Evolutionary conservation across 768 basidiomycete genomes (phyloP), one percentile per base, ranked within the genome.

Genomic region (Pleurotus ostreatus): DNA sequence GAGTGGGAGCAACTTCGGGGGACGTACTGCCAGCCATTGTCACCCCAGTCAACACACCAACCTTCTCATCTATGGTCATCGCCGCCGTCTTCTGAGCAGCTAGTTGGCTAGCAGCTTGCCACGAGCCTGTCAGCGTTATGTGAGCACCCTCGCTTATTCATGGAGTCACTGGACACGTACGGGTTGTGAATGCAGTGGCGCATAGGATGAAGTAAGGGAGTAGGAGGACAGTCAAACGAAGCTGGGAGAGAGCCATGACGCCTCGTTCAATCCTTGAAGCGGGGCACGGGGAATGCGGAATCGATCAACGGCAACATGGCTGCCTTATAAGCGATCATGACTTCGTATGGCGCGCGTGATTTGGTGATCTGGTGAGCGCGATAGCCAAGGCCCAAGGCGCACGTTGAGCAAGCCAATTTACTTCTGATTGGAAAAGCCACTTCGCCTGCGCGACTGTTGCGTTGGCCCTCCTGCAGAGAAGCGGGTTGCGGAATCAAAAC

Each of bases 61-160:
- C 51, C 23, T 52, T 52, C 51, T 52, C 51, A 23, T 52, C 51
- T 8, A 52, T 52, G 15, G 34, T 52, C 51, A 52, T 52, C 37
- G 41, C n/a, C 8, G 39, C 15, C 38, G 38, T 39, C 12, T 22
- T 52, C 23, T 52, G 51, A 1, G 37, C 12, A 13, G 51, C 51
- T n/a, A 52, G 11, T n/a, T 40, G 51, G 18, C 12, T 18, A 8
- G 51, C 51, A 22, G 38, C 51, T 37, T 52, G 39, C 51, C 51
- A 52, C 25, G 51, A 52, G 38, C 51, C 51, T 52, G 23, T 3
- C 38, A n/a, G 5, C 13, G 22, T 8, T 16, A 2, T n/a, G n/a
- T 34, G 13, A 22, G 9, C 30, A 26, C 38, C 11, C 6, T 15
- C 30, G 20, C 11, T 16, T 12, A 40, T 40, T 6, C 5, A 20